Base-by-base conservation (phyloP, 208 protist species). In the Naegleria gruberi region DNA sequence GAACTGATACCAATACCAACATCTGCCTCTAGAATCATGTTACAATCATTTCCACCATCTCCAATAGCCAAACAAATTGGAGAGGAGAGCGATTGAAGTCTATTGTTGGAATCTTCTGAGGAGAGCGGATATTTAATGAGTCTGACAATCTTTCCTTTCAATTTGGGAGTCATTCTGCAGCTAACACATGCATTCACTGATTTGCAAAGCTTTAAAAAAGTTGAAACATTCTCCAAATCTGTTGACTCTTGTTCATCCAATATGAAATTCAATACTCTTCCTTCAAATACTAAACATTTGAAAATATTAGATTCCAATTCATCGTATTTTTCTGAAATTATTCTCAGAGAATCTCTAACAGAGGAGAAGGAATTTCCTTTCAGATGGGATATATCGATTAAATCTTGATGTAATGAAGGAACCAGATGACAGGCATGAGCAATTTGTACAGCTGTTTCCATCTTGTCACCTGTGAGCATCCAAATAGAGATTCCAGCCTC, bases 391-490 rank as follows among this genome's bases (percentile, higher is more conserved):
- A 65, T 30, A 30, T 30, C 15, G 26, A 47, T 10, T 30, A 30
- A 10, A 23, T 65, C 51, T 1, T 10, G 30, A 65, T 10, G 51
- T 30, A 65, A 1, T 1, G 51, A 4, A 30, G 51, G 51, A 46
- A 85, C 46, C 4, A 97, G 86, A 17, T 94, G 90, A 81, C 92
- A 95, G 0, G 95, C 91, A 17, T 90, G 74, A 34, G 93, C 97
- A 92, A 99, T 98, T 91, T 99, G 97, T 91, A 98, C 96, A 7
- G 98, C 98, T 26, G 98, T 99, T 91, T 99, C 96, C 83, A 97
- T 90, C 93, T 99, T 99, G 94, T 99, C 98, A 45, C 98, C 98
- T 40, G 98, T 99, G 57, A 99, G 91, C 97, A 99, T 99, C 97
- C 97, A 99, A 41, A 99, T 94, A 77, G 94, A 94, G 30, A 99